Evolutionary conservation across 1,139 yeast species (phyloP), one percentile per base, ranked within the genome.

Genomic region (Protomyces inouyei): DNA sequence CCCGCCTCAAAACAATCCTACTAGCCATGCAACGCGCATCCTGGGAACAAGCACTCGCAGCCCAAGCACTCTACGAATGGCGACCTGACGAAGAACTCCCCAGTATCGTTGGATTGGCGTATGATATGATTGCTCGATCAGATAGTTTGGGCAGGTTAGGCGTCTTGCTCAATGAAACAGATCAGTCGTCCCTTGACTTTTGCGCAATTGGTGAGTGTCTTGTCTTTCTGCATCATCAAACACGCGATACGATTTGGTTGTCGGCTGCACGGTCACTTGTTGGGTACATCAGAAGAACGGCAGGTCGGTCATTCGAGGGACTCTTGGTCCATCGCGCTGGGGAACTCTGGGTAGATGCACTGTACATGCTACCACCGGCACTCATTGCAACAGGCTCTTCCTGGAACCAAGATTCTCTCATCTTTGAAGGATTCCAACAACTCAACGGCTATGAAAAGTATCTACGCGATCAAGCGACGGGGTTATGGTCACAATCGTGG

Each of bases 11-110:
- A 35, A 43, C 28, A 3, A 36, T 52, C 21, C 18, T 54, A 28
- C 38, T 55, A 35, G 35, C 37, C n/a, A 36, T 52, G 63, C 63
- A 59, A 59, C 56, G 63, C n/a, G 63, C 63, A 12, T 59, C 63
- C 6, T 59, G 63, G 63, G 63, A 59, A 25, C 63, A 59, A 37
- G 63, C 63, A 12, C 63, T 59, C 56, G 54, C 63, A 6, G 63
- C 63, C 28, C 63, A 59, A 35, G 53, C 57, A 28, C 43, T 59
- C 10, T 59, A 59, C 46, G 63, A 59, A 52, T 59, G 63, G 63
- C 45, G 52, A 18, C 52, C 63, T 32, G 35, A 21, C 14, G 16
- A 28, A 14, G 63, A 59, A n/a, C 18, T 59, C 5, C 57, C 52
- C 8, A 52, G 56, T 10, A 59, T 59, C 45, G 32, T 59, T 4